These are phyloP conservation scores for Rhodotorula glutinis DNA, from an alignment of 1,284 basidiomycete genomes.

Conservation along the genomic window DNA sequence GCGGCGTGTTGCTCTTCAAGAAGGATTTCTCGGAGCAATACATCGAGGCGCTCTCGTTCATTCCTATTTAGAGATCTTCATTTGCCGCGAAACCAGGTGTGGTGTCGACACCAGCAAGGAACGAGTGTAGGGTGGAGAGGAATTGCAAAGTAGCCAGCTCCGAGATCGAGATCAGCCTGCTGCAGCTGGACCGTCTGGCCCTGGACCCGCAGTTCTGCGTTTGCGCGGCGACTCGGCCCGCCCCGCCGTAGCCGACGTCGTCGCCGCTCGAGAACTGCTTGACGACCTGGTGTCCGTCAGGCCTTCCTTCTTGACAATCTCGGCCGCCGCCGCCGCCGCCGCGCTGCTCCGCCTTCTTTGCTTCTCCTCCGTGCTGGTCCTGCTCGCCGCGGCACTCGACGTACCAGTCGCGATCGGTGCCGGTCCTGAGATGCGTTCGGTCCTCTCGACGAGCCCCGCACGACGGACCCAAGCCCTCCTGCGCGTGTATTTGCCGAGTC, in stretches of 20 bases:
- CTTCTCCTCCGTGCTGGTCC: not conserved
- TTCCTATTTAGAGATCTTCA: not conserved
- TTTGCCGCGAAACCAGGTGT: no score
- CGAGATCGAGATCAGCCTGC: not conserved
- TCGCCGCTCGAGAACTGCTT: not conserved
- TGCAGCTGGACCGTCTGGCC: not conserved
- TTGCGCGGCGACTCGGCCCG: not conserved
- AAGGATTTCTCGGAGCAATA: conserved; percentile 22
- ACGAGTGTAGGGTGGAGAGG: no score
- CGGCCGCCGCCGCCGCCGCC: not conserved
- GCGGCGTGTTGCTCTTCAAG: conserved; percentile 30
- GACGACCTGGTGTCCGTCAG: not conserved
- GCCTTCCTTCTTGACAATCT: not conserved
- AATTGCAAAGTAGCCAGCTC: no score
- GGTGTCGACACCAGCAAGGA: no score
- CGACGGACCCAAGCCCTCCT: conserved; percentile 49
- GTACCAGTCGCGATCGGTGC: no score
- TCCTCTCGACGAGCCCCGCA: conserved; percentile 47
- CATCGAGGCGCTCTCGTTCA: not conserved
- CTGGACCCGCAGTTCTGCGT: not conserved
- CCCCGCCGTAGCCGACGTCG: not conserved
- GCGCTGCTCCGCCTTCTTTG: not conserved
- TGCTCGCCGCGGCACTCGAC: not conserved
- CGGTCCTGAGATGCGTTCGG: conserved; percentile 26
- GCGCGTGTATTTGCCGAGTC: conserved; percentile 50